Conservation (phyloP, 2,329 filamentous ascomycete genomes). For the Leptographium galeiforme region DNA sequence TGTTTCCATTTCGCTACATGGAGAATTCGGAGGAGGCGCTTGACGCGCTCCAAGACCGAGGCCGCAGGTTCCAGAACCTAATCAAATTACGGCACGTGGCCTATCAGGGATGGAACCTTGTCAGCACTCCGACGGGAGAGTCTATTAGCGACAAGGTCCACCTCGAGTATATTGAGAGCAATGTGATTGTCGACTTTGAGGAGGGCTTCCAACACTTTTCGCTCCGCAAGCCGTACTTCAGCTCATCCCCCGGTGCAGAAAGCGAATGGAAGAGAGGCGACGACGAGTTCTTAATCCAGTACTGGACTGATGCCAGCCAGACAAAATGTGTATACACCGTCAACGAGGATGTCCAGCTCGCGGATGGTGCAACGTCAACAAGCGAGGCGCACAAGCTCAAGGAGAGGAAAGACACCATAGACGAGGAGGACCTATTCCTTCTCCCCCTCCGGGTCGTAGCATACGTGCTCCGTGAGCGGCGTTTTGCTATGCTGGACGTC, state of each 20-base stretch:
- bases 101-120: conserved; percentile 25
- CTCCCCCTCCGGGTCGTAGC: conserved; percentile 11
- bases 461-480: conserved; percentile 14
- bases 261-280: not conserved
- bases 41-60: not conserved
- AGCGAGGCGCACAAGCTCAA: not conserved
- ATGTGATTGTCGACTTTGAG: conserved; percentile 15
- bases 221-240: conserved; percentile 5
- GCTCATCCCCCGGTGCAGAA: not conserved
- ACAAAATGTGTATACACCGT: conserved; percentile 1
- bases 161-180: conserved; percentile 12
- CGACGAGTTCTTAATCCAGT: not conserved
- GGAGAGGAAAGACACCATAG: conserved; percentile 4
- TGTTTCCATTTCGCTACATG: conserved; percentile 25
- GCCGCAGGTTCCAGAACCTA: conserved; percentile 14
- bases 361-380: conserved; percentile 2
- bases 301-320: conserved; percentile 4
- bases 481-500: conserved; percentile 11
- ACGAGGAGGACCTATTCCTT: conserved; percentile 9
- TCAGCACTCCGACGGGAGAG: conserved; percentile 20
- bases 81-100: conserved; percentile 21
- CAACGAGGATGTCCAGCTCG: conserved; percentile 3
- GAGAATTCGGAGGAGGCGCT: not conserved
- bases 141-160: conserved; percentile 12
- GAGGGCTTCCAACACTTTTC: conserved; percentile 10